phyloP scores from a whole-genome alignment of 164 flowering plant species.

The Aristolochia contorta region DNA sequence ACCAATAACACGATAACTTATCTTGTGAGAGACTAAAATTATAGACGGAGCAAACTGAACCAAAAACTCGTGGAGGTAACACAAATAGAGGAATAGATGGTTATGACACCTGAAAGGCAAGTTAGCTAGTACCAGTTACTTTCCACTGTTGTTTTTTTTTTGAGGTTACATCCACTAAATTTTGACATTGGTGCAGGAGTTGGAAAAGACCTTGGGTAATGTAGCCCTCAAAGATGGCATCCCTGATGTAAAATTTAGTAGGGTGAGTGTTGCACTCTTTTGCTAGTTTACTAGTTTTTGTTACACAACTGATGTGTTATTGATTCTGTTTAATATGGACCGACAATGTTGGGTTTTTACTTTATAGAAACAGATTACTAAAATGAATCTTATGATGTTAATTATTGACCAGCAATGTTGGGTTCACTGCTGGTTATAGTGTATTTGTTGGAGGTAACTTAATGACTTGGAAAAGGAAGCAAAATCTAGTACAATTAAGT shows the following conservation, averaged over 20 bases:
- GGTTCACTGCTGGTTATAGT: too few species aligned
- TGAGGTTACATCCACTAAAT: background rate
- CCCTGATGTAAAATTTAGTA: constrained; percentile 90
- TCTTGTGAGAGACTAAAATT: too few species aligned
- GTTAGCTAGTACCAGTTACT: background rate
- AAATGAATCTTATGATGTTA: background rate
- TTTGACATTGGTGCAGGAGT: constrained; percentile 42
- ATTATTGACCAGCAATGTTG: too few species aligned
- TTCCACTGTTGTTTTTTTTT: background rate
- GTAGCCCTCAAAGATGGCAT: constrained; percentile 70
- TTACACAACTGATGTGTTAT: background rate
- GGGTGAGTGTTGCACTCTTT: constrained; percentile 37
- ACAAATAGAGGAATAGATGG: too few species aligned
- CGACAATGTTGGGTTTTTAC: background rate
- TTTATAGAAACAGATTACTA: background rate
- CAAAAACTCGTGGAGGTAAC: too few species aligned
- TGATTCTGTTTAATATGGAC: background rate
- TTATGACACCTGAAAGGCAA: too few species aligned
- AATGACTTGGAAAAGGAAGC: too few species aligned
- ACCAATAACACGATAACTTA: too few species aligned
- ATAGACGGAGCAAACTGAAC: too few species aligned
- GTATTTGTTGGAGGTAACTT: too few species aligned
- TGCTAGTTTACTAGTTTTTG: background rate
- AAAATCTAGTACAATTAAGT: too few species aligned
- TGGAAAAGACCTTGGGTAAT: constrained; percentile 76